These are phyloP conservation scores for Ophiostoma sp. DNA, from an alignment of 2,329 filamentous ascomycete species.

Conservation along the genomic window DNA sequence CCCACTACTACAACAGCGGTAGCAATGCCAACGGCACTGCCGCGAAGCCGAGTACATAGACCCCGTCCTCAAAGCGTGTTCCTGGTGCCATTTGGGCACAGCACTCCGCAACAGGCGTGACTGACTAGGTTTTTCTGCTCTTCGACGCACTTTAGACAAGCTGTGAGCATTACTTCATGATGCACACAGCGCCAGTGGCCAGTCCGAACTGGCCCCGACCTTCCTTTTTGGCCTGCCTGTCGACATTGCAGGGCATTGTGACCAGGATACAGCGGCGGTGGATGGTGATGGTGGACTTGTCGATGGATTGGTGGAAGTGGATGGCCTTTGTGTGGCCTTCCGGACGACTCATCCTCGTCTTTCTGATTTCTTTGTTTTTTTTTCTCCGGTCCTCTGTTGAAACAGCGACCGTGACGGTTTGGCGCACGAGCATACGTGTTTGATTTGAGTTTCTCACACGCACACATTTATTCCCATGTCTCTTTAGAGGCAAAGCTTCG, in stretches of 20 bases:
- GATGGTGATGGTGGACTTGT: not conserved
- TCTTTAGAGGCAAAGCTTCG: not conserved
- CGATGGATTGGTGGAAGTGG: not conserved
- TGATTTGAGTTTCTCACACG: not conserved
- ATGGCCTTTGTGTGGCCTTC: not conserved
- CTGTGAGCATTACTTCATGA: not conserved
- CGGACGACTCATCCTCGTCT: not conserved
- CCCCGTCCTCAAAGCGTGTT: not conserved
- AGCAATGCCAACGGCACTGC: conserved; percentile 6
- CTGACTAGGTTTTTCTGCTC: not conserved
- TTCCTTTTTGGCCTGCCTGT: not conserved
- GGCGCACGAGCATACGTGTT: not conserved
- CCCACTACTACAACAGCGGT: conserved; percentile 76
- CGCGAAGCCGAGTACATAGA: conserved; percentile 31
- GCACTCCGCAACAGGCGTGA: conserved; percentile 3
- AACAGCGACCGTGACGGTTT: conserved; percentile 12
- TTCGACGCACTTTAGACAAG: conserved; percentile 9
- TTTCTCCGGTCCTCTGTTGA: conserved; percentile 9
- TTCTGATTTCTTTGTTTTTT: not conserved
- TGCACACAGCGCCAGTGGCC: not conserved
- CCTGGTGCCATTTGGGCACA: conserved; percentile 29
- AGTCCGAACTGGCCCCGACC: not conserved
- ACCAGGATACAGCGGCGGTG: not conserved
- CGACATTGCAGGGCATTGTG: not conserved
- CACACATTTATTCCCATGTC: not conserved